Evolutionary conservation across 2,329 filamentous ascomycete genomes (phyloP), one percentile per base, ranked within the genome.

Genomic region (Akanthomyces lecanii): DNA sequence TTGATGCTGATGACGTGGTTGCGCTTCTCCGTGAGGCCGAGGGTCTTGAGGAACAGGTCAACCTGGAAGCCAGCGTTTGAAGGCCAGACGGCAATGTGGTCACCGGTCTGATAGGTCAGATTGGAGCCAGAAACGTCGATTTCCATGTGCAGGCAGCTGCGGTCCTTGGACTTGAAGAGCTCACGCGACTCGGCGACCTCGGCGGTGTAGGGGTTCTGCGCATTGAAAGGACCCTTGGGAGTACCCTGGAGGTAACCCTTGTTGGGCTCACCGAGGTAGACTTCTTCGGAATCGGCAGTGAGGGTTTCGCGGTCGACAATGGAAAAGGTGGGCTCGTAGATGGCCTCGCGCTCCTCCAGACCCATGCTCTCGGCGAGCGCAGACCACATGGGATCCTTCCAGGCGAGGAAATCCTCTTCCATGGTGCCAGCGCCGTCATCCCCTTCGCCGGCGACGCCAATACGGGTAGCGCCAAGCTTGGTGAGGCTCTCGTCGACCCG

Each of bases 361-460:
- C 86, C 86, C 89, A 99, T 91, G 73, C 91, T 87, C 67, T 91
- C 85, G 28, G 89, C 83, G 60, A 99, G 82, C 65, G 90, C 90
- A 70, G 85, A 81, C 95, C 96, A 99, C 95, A 99, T 99, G 66
- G 93, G 93, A 72, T 99, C 95, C 80, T 99, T 99, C 95, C 95
- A 99, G 68, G 94, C 91, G 71, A 99, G 80, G 77, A 98, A 99
- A 72, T 99, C 96, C 79, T 99, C 96, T 79, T 99, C 95, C 96
- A 99, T 99, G 63, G 95, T 99, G 65, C 96, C 95, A 67, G 95
- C 93, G 67, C 96, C 95, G 74, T 99, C 95, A 71, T 99, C 95
- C 71, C 95, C 95, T 80, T 98, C 94, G 70, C 96, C 95, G 62
- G 93, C 92, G 63, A 88, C 82, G 52, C 95, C 93, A 69, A 99